Evolutionary conservation across 179 eudicot genomes (phyloP), one percentile per base, ranked within the genome.

Genomic region (Sideroxylon spinosum): DNA sequence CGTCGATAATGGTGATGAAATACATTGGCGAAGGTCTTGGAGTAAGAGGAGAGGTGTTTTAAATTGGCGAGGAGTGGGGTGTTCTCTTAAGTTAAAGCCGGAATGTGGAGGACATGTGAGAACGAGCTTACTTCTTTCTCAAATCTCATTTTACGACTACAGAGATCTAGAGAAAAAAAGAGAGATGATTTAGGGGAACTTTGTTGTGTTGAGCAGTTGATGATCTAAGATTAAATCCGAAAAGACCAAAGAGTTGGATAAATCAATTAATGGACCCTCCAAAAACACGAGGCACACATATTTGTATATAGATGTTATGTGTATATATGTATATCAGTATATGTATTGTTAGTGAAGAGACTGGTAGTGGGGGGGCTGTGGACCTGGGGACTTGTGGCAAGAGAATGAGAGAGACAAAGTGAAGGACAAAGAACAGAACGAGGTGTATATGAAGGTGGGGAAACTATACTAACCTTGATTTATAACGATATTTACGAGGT

Each of bases 1-100:
- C 91, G 53, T 98, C 98, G 20, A 95, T 97, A 2, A 95, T 80
- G 77, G 98, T 88, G 20, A 95, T 93, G 78, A 95, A 95, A 95
- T 8, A 95, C 88, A 68, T 95, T 95, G 7, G 99, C 97, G 68
- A 93, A 90, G 53, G 98, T 93, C 59, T 95, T 95, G 78, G 91
- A 81, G 32, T 87, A 87, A 6, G 98, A 93, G 0, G 99, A 95
- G 28, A 83, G 79, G 11, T 77, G 78, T 1, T 64, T 64, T 25
- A 73, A 16, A 17, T 81, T 56, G 64, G 86, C 84, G 20, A 95
- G 63, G 9, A 95, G 85, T 9, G 98, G 97, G 9, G 93, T 90
- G 78, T 89, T 88, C 78, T 94, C 98, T 76, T 87, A 85, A 0
- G 89, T 79, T 1, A 87, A n/a, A 44, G 28, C 0, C 2, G 76